phyloP scores from a whole-genome alignment of 2,329 filamentous ascomycete species.

The Ophiostoma populinum region DNA sequence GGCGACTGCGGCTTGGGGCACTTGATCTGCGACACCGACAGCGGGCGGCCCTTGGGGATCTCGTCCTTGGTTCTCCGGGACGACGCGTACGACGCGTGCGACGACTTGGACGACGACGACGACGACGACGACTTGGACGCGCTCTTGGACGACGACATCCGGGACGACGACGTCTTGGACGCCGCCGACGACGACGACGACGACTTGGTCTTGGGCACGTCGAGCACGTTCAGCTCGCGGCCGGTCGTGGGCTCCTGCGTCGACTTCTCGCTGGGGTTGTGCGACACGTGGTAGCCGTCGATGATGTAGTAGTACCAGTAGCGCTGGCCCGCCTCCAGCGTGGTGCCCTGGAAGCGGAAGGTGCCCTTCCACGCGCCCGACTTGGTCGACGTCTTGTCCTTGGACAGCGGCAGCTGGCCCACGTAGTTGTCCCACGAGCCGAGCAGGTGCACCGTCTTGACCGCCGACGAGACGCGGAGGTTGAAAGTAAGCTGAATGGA shows the following conservation, averaged over 20 bases:
- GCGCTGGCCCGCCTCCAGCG: constrained; percentile 71
- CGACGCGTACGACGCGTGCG: constrained; percentile 10
- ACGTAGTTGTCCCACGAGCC: constrained; percentile 97
- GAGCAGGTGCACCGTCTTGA: constrained; percentile 94
- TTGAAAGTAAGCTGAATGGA: constrained; percentile 88
- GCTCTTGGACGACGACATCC: not conserved
- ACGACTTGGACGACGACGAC: constrained; percentile 21
- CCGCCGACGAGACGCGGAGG: constrained; percentile 86
- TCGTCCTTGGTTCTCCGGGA: too few relatives aligned
- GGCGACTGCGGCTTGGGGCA: constrained; percentile 81
- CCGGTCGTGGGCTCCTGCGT: constrained; percentile 92
- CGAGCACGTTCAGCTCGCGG: constrained; percentile 93
- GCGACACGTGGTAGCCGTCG: constrained; percentile 93
- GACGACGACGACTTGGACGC: constrained; percentile 3
- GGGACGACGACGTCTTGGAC: constrained; percentile 8
- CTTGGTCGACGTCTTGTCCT: constrained; percentile 69
- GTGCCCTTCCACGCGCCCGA: constrained; percentile 87
- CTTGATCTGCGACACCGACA: constrained; percentile 78
- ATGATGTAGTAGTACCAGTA: constrained; percentile 99
- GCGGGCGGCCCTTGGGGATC: constrained; percentile 73
- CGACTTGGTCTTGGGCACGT: constrained; percentile 51
- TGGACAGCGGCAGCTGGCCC: constrained; percentile 84
- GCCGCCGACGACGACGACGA: constrained; percentile 19
- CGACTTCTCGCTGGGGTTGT: constrained; percentile 80
- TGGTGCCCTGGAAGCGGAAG: constrained; percentile 83